Evolutionary conservation across 495 filamentous ascomycete species (phyloP).

Genomic region (Haplographium delicatum): DNA sequence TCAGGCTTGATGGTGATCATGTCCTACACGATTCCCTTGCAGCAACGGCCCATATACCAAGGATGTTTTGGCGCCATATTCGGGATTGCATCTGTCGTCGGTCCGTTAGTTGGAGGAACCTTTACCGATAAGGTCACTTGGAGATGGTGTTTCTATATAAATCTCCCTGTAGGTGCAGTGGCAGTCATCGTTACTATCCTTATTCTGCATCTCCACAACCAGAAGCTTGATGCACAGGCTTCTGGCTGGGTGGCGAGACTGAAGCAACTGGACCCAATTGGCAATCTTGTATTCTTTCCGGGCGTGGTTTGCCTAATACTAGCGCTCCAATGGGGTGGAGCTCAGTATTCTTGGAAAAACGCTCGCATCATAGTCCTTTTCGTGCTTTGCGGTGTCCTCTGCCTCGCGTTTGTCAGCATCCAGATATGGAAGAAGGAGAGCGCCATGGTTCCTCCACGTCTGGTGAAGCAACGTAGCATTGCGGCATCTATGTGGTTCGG

Average conservation of each 20-base stretch:
- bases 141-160: constrained; percentile 74
- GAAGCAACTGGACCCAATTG: constrained; percentile 60
- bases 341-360: constrained; percentile 58
- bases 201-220: constrained; percentile 51
- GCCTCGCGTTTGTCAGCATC: constrained; percentile 51
- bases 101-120: constrained; percentile 60
- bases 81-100: constrained; percentile 71
- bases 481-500: constrained; percentile 47
- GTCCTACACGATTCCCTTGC: constrained; percentile 65
- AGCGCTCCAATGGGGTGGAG: constrained; percentile 84
- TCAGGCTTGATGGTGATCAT: constrained; percentile 77
- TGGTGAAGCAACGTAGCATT: constrained; percentile 67
- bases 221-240: not conserved
- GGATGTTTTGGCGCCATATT: constrained; percentile 73
- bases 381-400: constrained; percentile 63
- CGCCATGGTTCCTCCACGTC: constrained; percentile 52
- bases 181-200: constrained; percentile 55
- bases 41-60: constrained; percentile 64
- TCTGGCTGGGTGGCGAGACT: constrained; percentile 22
- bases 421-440: constrained; percentile 59
- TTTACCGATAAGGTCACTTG: constrained; percentile 59
- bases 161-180: constrained; percentile 62
- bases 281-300: constrained; percentile 64
- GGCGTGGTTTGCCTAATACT: constrained; percentile 67
- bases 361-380: constrained; percentile 68